Evolutionary conservation across 257 asterid species (phyloP).

Genomic region (Mitragyna speciosa): DNA sequence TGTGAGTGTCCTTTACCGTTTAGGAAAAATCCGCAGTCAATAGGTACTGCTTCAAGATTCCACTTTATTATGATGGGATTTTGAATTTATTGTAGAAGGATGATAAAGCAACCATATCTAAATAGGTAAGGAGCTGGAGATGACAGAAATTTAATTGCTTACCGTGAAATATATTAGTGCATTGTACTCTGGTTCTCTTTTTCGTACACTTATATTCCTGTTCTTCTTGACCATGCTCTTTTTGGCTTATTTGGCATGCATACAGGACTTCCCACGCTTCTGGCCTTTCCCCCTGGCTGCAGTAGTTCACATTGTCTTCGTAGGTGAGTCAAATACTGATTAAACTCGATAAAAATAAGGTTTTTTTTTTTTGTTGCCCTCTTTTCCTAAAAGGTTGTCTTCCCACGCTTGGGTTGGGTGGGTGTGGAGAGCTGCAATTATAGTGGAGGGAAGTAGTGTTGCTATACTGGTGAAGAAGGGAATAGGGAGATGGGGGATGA

Average conservation of each 20-base stretch:
- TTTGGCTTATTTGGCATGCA: constrained; percentile 18
- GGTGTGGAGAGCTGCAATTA: no score
- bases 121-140: not conserved
- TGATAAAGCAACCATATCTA: not conserved
- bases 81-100: not conserved
- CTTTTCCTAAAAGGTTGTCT: no score
- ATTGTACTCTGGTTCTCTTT: not conserved
- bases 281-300: constrained; percentile 94
- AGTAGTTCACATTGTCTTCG: constrained; percentile 63
- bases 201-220: not conserved
- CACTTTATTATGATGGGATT: not conserved
- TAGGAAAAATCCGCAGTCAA: not conserved
- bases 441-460: not conserved
- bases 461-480: not conserved
- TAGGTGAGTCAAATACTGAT: constrained; percentile 47
- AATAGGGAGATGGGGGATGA: not conserved
- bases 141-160: not conserved
- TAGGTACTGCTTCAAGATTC: not conserved
- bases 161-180: no score
- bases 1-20: not conserved
- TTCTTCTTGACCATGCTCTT: constrained; percentile 14
- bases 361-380: no score
- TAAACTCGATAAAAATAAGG: not conserved
- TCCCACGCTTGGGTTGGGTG: no score
- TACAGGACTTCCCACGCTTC: constrained; percentile 79